phyloP scores from a whole-genome alignment of 2,329 filamentous ascomycete genomes.

The Beauveria brongniartii region DNA sequence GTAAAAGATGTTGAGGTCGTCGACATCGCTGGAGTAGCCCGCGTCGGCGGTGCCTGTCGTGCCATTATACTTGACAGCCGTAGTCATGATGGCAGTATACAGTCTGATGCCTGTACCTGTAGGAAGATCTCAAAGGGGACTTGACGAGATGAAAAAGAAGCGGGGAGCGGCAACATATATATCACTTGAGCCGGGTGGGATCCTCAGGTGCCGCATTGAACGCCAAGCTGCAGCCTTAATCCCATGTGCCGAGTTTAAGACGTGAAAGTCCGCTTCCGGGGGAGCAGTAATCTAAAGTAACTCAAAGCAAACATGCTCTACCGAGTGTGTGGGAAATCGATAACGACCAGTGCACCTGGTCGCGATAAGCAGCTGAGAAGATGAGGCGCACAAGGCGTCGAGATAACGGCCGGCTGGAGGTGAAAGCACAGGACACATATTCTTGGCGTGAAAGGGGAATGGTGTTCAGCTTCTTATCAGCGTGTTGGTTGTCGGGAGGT shows the following conservation, averaged over 20 bases:
- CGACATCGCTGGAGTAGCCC: slow-evolving; percentile 43
- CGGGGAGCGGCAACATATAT: not conserved
- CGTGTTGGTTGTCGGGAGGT: slow-evolving; percentile 4
- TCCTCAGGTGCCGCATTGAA: not conserved
- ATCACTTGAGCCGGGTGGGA: not conserved
- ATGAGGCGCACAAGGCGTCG: not conserved
- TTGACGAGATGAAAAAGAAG: not conserved
- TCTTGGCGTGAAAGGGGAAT: not conserved
- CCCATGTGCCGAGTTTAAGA: not conserved
- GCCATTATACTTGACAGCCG: slow-evolving; percentile 40
- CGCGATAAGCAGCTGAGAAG: slow-evolving; percentile 6
- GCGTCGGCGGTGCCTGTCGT: slow-evolving; percentile 39
- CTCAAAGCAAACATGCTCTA: not conserved
- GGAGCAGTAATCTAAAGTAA: not conserved
- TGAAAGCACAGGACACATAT: not conserved
- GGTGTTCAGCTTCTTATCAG: not conserved
- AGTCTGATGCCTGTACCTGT: not conserved
- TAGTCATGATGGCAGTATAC: slow-evolving; percentile 10
- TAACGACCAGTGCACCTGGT: not conserved
- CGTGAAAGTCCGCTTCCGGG: not conserved
- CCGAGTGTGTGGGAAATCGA: slow-evolving; percentile 1
- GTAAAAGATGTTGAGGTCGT: slow-evolving; percentile 80
- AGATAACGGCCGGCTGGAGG: not conserved
- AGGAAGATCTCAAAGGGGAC: not conserved
- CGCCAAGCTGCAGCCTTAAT: not conserved